phyloP scores from a whole-genome alignment of 768 basidiomycete genomes.

The Paxillus ammoniavirescens region DNA sequence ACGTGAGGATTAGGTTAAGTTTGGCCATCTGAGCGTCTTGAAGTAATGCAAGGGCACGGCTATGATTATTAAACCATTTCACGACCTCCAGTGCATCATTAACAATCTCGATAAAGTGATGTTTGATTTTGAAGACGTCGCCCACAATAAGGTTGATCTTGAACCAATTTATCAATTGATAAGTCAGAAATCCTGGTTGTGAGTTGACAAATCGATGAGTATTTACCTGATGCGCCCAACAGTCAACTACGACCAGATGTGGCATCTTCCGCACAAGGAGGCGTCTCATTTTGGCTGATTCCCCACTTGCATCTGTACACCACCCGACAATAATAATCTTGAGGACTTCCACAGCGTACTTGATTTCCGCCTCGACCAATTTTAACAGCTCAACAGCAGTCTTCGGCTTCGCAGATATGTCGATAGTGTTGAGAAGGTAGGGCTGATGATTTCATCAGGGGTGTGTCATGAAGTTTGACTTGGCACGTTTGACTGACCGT shows the following conservation, averaged over 20 bases:
- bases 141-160: slow-evolving; percentile 33
- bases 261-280: slow-evolving; percentile 4
- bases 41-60: slow-evolving; percentile 19
- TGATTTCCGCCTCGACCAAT: slow-evolving; percentile 23
- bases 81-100: slow-evolving; percentile 14
- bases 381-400: slow-evolving; percentile 25
- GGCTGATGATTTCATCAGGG: slow-evolving; percentile 4
- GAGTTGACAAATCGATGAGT: background rate
- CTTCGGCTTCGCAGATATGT: slow-evolving; percentile 23
- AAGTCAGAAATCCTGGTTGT: background rate
- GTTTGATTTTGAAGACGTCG: slow-evolving; percentile 26
- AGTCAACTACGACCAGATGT: background rate
- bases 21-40: background rate
- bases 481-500: slow-evolving; percentile 10
- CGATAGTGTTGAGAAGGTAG: slow-evolving; percentile 17
- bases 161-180: background rate
- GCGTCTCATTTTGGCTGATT: slow-evolving; percentile 22
- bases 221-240: background rate
- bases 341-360: slow-evolving; percentile 17
- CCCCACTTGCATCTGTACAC: slow-evolving; percentile 25
- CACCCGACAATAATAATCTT: slow-evolving; percentile 19
- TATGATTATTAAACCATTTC: slow-evolving; percentile 37
- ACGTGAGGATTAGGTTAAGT: background rate
- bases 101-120: slow-evolving; percentile 15
- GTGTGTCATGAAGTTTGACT: background rate